Conservation (phyloP, 768 basidiomycete species). For the Pulveroboletus sp. region DNA sequence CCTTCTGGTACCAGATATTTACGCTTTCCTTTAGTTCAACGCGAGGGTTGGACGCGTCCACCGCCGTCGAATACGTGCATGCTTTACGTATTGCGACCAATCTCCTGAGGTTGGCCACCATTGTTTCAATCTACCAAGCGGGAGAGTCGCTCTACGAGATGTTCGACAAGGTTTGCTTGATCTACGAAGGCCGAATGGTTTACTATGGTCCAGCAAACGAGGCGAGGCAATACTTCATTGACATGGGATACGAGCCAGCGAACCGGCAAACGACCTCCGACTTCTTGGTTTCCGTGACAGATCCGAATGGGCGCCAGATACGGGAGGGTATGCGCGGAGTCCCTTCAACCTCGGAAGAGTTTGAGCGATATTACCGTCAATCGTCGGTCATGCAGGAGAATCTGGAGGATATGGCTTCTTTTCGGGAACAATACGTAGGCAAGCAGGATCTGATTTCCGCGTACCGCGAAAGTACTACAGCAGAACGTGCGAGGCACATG, state of each 20-base stretch:
- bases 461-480: conserved; percentile 48
- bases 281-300: conserved; percentile 60
- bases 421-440: conserved; percentile 45
- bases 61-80: conserved; percentile 71
- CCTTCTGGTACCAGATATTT: conserved; percentile 40
- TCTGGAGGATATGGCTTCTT: conserved; percentile 45
- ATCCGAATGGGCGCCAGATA: conserved; percentile 57
- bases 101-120: conserved; percentile 48
- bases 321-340: conserved; percentile 29
- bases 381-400: conserved; percentile 44
- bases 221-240: conserved; percentile 58
- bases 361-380: conserved; percentile 46
- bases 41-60: conserved; percentile 64
- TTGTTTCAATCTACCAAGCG: conserved; percentile 86
- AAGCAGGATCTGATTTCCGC: conserved; percentile 39
- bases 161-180: conserved; percentile 71
- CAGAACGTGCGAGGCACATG: conserved; percentile 51
- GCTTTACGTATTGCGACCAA: conserved; percentile 70
- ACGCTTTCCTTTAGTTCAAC: conserved; percentile 59
- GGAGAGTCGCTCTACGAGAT: conserved; percentile 62
- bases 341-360: conserved; percentile 53
- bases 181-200: conserved; percentile 57
- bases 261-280: conserved; percentile 63
- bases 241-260: conserved; percentile 53
- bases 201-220: conserved; percentile 56